Conservation (phyloP, 192 early-diverging fungal genomes). For the Coemansia sp. region DNA sequence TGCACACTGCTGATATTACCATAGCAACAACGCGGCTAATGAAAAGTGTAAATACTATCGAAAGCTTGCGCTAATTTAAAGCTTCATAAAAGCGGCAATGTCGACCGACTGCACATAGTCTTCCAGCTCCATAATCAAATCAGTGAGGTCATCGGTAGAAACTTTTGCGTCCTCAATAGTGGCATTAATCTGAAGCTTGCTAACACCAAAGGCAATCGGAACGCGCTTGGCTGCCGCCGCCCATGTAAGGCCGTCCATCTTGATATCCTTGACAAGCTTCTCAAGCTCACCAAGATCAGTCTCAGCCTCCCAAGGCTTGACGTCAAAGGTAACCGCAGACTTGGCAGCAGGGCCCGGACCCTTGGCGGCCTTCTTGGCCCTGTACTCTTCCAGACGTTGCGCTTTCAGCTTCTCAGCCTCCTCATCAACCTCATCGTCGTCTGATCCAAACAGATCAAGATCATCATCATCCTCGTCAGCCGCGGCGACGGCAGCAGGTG, state of each 20-base stretch:
- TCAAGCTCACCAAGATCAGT: conserved; percentile 82
- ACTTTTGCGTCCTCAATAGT: conserved; percentile 95
- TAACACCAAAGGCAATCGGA: conserved; percentile 91
- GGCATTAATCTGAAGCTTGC: conserved; percentile 91
- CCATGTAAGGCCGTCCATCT: conserved; percentile 90
- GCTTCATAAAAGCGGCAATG: conserved; percentile 85
- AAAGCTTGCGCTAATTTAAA: conserved; percentile 58
- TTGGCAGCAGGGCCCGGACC: conserved; percentile 86
- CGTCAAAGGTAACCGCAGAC: conserved; percentile 87
- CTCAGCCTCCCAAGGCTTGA: conserved; percentile 99
- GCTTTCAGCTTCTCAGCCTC: conserved; percentile 86
- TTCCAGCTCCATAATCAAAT: conserved; percentile 75
- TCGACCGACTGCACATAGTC: conserved; percentile 93
- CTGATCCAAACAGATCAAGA: conserved; percentile 93
- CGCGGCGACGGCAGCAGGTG: conserved; percentile 60
- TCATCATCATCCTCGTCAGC: conserved; percentile 83
- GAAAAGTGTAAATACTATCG: background rate
- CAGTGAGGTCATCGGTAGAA: conserved; percentile 76
- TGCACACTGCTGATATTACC: too few relatives aligned
- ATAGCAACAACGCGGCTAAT: conserved; percentile 6
- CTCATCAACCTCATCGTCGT: conserved; percentile 85
- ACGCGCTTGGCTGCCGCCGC: conserved; percentile 72
- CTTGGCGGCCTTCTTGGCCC: conserved; percentile 82
- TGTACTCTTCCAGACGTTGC: conserved; percentile 87
- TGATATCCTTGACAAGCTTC: conserved; percentile 67